Evolutionary conservation across 2,329 filamentous ascomycete genomes (phyloP).

Genomic region (Penicillium corylophilum): DNA sequence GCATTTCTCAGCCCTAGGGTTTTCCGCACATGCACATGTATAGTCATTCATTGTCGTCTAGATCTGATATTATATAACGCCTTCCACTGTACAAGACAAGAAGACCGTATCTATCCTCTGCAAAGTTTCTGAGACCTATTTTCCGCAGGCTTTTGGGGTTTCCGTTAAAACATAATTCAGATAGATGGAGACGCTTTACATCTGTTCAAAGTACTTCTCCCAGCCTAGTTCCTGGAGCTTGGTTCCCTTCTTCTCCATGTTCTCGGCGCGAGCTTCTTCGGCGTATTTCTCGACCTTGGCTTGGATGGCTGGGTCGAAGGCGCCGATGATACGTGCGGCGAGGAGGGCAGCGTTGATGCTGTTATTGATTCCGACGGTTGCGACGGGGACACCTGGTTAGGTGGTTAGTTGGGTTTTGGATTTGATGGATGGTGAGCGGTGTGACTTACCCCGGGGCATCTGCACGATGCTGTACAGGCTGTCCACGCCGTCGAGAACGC

Average conservation of each 20-base stretch:
- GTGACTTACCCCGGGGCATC: conserved; percentile 62
- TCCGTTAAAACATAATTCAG: neutral
- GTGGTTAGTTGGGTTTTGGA: conserved; percentile 15
- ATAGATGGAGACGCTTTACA: conserved; percentile 29
- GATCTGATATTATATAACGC: conserved; percentile 12
- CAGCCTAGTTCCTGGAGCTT: conserved; percentile 46
- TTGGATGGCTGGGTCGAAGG: conserved; percentile 44
- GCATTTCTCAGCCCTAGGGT: too few relatives aligned
- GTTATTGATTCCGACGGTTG: conserved; percentile 78
- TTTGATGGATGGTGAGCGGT: neutral
- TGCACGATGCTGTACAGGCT: conserved; percentile 72
- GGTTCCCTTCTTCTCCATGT: conserved; percentile 43
- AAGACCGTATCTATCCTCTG: conserved; percentile 2
- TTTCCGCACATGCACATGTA: too few relatives aligned
- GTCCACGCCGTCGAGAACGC: conserved; percentile 69
- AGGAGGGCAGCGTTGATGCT: conserved; percentile 73
- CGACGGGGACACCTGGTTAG: conserved; percentile 64
- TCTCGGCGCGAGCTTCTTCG: conserved; percentile 41
- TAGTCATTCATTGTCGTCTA: conserved; percentile 26
- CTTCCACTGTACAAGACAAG: conserved; percentile 13
- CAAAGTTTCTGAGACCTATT: neutral
- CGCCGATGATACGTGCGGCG: conserved; percentile 67
- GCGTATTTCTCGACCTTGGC: conserved; percentile 46
- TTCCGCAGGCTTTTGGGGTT: conserved; percentile 1
- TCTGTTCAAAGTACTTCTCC: conserved; percentile 47